Percentiles rank a stretch among this genome's conserved stretches.
Conservation (phyloP, 2,329 filamentous ascomycete species). For the Grosmannia serpens region DNA sequence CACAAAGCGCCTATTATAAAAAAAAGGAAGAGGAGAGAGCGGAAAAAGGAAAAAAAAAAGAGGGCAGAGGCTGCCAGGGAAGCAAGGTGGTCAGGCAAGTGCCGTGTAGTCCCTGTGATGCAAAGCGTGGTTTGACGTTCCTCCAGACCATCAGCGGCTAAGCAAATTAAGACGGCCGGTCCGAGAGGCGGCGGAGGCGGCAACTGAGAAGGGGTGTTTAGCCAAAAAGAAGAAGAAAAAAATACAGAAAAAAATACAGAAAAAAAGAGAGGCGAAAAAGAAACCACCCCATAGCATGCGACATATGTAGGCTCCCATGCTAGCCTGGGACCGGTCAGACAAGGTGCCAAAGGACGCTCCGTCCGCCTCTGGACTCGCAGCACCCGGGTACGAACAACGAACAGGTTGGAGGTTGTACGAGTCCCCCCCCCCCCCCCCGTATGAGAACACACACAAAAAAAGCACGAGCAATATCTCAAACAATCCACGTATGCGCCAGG, state of each 20-base stretch:
- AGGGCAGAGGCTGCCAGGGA: neutral
- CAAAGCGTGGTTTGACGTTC: too few relatives aligned
- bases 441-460: too few relatives aligned
- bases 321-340: neutral
- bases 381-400: too few relatives aligned
- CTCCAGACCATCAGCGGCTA: too few relatives aligned
- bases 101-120: too few relatives aligned
- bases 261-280: neutral
- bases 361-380: too few relatives aligned
- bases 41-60: neutral
- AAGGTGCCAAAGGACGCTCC: neutral
- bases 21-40: neutral
- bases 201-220: neutral
- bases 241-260: neutral
- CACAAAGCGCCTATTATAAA: too few relatives aligned
- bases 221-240: neutral
- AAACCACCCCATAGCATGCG: neutral
- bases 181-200: too few relatives aligned
- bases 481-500: neutral
- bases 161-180: too few relatives aligned
- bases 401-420: too few relatives aligned
- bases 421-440: too few relatives aligned
- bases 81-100: too few relatives aligned
- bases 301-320: neutral
- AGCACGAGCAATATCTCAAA: neutral